These are phyloP conservation scores for Fusarium napiforme DNA, from an alignment of 2,329 filamentous ascomycete species.

Conservation along the genomic window DNA sequence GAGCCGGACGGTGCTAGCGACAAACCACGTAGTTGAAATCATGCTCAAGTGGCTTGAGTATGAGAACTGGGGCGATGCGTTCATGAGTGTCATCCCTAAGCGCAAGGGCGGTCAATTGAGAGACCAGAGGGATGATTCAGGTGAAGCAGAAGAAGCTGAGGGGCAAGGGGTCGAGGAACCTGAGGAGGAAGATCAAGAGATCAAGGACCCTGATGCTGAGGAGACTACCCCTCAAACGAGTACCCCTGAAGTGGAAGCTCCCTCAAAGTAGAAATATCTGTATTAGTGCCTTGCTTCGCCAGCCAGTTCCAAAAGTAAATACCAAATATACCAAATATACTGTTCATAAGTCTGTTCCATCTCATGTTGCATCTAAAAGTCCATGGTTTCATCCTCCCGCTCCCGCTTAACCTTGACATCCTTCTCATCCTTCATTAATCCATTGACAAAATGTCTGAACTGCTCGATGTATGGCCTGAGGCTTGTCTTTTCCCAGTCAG, in stretches of 20 bases:
- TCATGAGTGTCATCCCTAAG: constrained; percentile 87
- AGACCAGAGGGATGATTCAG: constrained; percentile 44
- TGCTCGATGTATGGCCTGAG: constrained; percentile 92
- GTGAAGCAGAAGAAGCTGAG: constrained; percentile 34
- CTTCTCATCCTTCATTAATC: constrained; percentile 80
- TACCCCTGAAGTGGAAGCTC: constrained; percentile 6
- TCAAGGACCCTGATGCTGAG: constrained; percentile 35
- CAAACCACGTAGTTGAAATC: constrained; percentile 96
- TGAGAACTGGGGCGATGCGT: constrained; percentile 91
- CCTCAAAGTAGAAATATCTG: constrained; percentile 26
- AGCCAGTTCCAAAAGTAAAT: constrained; percentile 28
- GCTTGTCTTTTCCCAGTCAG: constrained; percentile 97
- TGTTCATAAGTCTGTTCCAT: constrained; percentile 20
- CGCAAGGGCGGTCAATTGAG: constrained; percentile 83
- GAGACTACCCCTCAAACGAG: constrained; percentile 2
- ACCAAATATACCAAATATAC: constrained; percentile 31
- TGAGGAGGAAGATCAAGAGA: constrained; percentile 46
- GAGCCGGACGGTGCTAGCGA: constrained; percentile 85
- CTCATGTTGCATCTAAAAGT: constrained; percentile 56
- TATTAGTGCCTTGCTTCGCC: constrained; percentile 35
- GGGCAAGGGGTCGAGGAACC: constrained; percentile 45
- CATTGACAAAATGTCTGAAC: constrained; percentile 84
- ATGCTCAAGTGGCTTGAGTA: constrained; percentile 93
- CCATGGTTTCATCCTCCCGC: constrained; percentile 63
- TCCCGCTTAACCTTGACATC: constrained; percentile 66